Conservation (phyloP, 2,329 filamentous ascomycete species). For the Endoconidiophora polonica region DNA sequence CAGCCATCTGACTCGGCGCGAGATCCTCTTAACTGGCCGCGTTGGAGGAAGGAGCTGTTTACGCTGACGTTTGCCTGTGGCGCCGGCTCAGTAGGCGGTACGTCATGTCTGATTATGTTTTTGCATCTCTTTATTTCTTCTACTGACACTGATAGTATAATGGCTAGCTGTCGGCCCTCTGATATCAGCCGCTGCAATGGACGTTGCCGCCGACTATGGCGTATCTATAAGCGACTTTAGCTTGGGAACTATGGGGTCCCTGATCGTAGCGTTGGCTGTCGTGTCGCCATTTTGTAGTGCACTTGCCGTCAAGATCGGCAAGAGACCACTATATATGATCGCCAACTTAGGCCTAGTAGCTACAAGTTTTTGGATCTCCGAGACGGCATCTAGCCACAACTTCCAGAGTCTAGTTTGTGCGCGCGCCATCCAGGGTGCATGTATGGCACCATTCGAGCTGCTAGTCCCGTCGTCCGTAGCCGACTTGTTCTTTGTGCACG, state of each 20-base stretch:
- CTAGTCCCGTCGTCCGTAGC: conserved; percentile 24
- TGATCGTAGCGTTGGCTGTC: conserved; percentile 22
- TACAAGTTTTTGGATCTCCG: conserved; percentile 21
- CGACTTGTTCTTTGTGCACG: conserved; percentile 28
- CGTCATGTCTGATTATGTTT: conserved; percentile 3
- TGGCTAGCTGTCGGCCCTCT: conserved; percentile 22
- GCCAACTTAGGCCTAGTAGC: conserved; percentile 21
- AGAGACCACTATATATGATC: conserved; percentile 22
- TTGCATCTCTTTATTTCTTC: not conserved
- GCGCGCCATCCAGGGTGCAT: conserved; percentile 21
- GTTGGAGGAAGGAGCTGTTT: conserved; percentile 20
- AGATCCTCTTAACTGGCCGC: conserved; percentile 31
- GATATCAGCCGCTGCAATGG: conserved; percentile 22
- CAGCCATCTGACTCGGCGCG: conserved; percentile 31
- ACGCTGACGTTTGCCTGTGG: conserved; percentile 24
- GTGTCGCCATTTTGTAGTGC: conserved; percentile 22
- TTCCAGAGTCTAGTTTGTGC: conserved; percentile 20
- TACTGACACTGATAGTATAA: conserved; percentile 1
- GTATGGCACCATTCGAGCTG: conserved; percentile 24
- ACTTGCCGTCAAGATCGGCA: conserved; percentile 23
- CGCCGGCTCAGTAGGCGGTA: conserved; percentile 26
- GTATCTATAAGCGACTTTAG: conserved; percentile 20
- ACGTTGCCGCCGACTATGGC: conserved; percentile 20
- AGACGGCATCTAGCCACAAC: conserved; percentile 15
- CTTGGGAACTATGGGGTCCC: conserved; percentile 22